A percentile compares a stretch with the other conserved stretches of the same genome.
Evolutionary conservation across 2,329 filamentous ascomycete genomes (phyloP).

Genomic region (Calonectria leucothoes): DNA sequence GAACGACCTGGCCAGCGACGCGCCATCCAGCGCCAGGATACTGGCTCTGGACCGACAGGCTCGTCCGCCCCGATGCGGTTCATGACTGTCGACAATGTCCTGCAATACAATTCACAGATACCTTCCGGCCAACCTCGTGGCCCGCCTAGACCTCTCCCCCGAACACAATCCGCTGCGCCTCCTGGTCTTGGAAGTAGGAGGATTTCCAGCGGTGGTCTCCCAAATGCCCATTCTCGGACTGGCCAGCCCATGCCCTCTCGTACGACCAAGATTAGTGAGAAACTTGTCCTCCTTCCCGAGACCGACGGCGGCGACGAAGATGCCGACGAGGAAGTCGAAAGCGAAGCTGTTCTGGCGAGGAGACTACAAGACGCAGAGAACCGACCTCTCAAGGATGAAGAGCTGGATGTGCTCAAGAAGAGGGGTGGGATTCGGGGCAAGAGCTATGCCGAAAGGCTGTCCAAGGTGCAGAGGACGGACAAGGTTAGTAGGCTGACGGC

Average conservation of each 20-base stretch:
- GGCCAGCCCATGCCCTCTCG: conserved; percentile 79
- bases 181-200: conserved; percentile 38
- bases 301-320: conserved; percentile 70
- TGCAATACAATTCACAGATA: conserved; percentile 94
- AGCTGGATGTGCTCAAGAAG: conserved; percentile 72
- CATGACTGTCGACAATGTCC: conserved; percentile 92
- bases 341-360: conserved; percentile 50
- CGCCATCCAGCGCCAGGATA: conserved; percentile 48
- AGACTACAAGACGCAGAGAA: conserved; percentile 68
- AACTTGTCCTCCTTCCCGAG: conserved; percentile 94
- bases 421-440: conserved; percentile 76
- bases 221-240: conserved; percentile 55
- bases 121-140: conserved; percentile 91
- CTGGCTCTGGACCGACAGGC: conserved; percentile 42
- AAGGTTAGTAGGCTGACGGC: conserved; percentile 92
- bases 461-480: conserved; percentile 87
- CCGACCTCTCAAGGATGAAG: conserved; percentile 74
- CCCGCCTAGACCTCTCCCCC: conserved; percentile 65
- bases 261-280: conserved; percentile 95
- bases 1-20: conserved; percentile 49
- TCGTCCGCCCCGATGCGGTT: conserved; percentile 71
- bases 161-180: conserved; percentile 34
- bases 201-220: conserved; percentile 52
- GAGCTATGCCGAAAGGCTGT: conserved; percentile 92
- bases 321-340: conserved; percentile 69